Evolutionary conservation across 2,329 filamentous ascomycete genomes (phyloP).

Genomic region (Fusarium subglutinans): DNA sequence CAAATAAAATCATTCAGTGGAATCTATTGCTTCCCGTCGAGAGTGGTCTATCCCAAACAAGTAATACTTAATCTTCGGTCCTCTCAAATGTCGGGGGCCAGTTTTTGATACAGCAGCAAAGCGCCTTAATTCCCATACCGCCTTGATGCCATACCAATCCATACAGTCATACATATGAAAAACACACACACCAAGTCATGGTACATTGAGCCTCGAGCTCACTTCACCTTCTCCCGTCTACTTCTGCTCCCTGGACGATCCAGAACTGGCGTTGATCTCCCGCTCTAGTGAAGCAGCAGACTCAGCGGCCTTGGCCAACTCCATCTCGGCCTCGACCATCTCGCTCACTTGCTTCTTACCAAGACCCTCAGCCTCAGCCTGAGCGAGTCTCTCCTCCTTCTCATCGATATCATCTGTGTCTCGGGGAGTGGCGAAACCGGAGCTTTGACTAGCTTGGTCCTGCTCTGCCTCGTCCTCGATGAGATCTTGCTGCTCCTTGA

Average conservation of each 20-base stretch:
- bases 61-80: constrained; percentile 31
- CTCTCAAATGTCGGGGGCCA: constrained; percentile 24
- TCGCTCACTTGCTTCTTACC: constrained; percentile 62
- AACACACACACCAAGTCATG: constrained; percentile 39
- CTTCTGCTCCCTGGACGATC: constrained; percentile 46
- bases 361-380: constrained; percentile 59
- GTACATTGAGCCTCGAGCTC: constrained; percentile 35
- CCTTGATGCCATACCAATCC: constrained; percentile 43
- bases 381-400: constrained; percentile 76
- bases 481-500: constrained; percentile 97
- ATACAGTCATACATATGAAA: constrained; percentile 47
- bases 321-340: constrained; percentile 65
- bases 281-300: constrained; percentile 32
- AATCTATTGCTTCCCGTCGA: constrained; percentile 46
- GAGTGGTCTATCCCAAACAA: constrained; percentile 42
- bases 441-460: constrained; percentile 80
- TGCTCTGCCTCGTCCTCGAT: constrained; percentile 98
- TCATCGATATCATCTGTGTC: constrained; percentile 95
- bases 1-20: constrained; percentile 43
- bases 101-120: constrained; percentile 43
- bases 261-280: constrained; percentile 41
- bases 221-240: constrained; percentile 37
- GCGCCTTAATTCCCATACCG: constrained; percentile 33
- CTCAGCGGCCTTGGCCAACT: constrained; percentile 49
- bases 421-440: constrained; percentile 78